Percentiles rank a stretch among this genome's conserved stretches.
Conservation (phyloP, 495 filamentous ascomycete genomes). For the Aspergillus biplanus region DNA sequence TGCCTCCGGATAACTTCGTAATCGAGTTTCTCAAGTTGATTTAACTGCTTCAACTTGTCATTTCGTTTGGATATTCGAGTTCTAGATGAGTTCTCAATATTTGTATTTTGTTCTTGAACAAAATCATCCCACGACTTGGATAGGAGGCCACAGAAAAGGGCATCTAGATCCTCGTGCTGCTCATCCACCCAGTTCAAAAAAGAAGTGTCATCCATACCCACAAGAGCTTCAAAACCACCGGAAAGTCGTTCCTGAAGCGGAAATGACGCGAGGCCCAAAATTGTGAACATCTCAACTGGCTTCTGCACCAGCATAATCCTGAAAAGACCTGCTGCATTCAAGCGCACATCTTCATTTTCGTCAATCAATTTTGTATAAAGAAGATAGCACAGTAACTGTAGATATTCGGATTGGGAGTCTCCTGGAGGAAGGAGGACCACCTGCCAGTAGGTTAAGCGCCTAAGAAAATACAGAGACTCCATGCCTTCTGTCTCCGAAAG, state of each 20-base stretch:
- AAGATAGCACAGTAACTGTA: constrained; percentile 85
- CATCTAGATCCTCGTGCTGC: constrained; percentile 77
- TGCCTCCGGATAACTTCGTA: constrained; percentile 77
- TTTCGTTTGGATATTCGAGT: constrained; percentile 70
- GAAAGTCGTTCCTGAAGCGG: constrained; percentile 73
- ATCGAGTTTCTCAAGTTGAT: constrained; percentile 61
- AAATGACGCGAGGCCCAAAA: constrained; percentile 70
- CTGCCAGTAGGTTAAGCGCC: constrained; percentile 94
- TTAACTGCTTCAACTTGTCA: constrained; percentile 82
- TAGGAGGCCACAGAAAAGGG: constrained; percentile 76
- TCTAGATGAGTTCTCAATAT: constrained; percentile 71
- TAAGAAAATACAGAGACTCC: constrained; percentile 68
- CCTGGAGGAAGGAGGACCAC: constrained; percentile 80
- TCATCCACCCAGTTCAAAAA: constrained; percentile 90
- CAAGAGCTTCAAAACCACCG: constrained; percentile 79
- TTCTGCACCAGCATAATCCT: constrained; percentile 92
- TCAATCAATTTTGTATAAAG: constrained; percentile 84
- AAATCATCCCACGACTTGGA: constrained; percentile 85
- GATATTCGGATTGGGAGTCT: constrained; percentile 72
- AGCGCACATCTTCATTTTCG: constrained; percentile 62
- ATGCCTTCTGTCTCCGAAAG: constrained; percentile 80
- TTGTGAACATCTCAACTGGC: constrained; percentile 73
- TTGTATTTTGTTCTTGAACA: constrained; percentile 75
- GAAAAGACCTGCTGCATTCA: constrained; percentile 81
- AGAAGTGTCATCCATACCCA: constrained; percentile 81